These are phyloP conservation scores for Kalaharituber pfeilii DNA, from an alignment of 2,329 filamentous ascomycete species.

Conservation along the genomic window DNA sequence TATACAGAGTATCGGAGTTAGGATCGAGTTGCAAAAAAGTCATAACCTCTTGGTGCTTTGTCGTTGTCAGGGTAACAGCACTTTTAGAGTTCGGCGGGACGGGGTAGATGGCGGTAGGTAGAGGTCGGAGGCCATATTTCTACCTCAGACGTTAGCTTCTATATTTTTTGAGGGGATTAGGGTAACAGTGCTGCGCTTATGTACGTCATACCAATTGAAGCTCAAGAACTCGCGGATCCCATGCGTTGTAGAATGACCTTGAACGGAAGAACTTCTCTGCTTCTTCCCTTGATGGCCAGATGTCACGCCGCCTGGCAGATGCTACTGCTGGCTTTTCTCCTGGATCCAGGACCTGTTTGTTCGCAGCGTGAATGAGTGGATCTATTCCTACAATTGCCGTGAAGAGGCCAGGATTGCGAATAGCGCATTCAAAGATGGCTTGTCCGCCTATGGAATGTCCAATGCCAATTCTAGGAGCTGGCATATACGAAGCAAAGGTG, in stretches of 20 bases:
- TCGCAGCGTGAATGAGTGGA: constrained; percentile 45
- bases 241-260: constrained; percentile 59
- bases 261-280: constrained; percentile 50
- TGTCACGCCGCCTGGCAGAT: constrained; percentile 56
- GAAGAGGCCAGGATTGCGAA: constrained; percentile 68
- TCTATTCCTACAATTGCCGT: constrained; percentile 63
- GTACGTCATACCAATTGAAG: constrained; percentile 38
- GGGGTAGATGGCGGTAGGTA: constrained; percentile 46
- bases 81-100: constrained; percentile 26
- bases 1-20: constrained; percentile 40
- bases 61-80: constrained; percentile 56
- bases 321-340: constrained; percentile 33
- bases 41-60: constrained; percentile 76
- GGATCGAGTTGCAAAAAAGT: constrained; percentile 47
- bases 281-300: constrained; percentile 59
- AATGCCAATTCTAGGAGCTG: constrained; percentile 63
- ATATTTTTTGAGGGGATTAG: no score
- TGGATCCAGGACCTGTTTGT: constrained; percentile 28
- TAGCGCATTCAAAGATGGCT: constrained; percentile 30
- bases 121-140: constrained; percentile 53
- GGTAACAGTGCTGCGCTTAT: no score
- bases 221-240: constrained; percentile 67
- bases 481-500: constrained; percentile 59
- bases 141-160: constrained; percentile 2
- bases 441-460: constrained; percentile 80